A percentile compares a stretch with the other conserved stretches of the same genome.
Evolutionary conservation across 768 basidiomycete species (phyloP).

Genomic region (Rhizopogon vinicolor): DNA sequence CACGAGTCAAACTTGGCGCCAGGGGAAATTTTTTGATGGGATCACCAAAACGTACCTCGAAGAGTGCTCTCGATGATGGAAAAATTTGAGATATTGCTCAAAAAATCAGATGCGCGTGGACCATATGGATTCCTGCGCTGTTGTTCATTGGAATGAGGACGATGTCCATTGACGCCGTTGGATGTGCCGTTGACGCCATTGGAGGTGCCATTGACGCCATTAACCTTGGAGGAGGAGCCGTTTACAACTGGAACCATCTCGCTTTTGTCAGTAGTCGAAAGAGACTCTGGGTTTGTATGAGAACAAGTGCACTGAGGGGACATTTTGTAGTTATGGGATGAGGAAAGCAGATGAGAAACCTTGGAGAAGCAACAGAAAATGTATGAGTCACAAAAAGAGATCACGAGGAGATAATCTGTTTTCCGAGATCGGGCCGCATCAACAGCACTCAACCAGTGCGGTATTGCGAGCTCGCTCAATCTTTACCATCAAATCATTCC

Average conservation of each 20-base stretch:
- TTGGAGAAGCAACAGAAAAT: not conserved
- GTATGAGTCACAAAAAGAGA: not conserved
- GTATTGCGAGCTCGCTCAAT: too few relatives aligned
- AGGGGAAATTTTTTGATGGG: not conserved
- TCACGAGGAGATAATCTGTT: too few relatives aligned
- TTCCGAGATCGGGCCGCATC: too few relatives aligned
- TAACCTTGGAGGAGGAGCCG: conserved; percentile 24
- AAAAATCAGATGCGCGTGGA: conserved; percentile 86
- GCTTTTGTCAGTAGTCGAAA: conserved; percentile 32
- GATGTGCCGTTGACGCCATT: conserved; percentile 35
- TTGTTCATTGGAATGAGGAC: conserved; percentile 30
- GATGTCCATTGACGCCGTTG: conserved; percentile 19
- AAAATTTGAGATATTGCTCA: conserved; percentile 90
- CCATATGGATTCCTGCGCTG: conserved; percentile 75
- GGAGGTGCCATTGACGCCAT: conserved; percentile 33
- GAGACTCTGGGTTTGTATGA: conserved; percentile 46
- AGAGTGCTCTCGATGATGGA: conserved; percentile 97
- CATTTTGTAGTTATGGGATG: not conserved
- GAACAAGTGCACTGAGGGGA: conserved; percentile 37
- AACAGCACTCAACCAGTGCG: too few relatives aligned
- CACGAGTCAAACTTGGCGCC: conserved; percentile 8
- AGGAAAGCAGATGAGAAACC: too few relatives aligned
- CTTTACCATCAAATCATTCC: too few relatives aligned
- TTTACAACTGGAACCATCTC: conserved; percentile 75
- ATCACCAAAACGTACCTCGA: conserved; percentile 56